phyloP scores from a whole-genome alignment of 2,329 filamentous ascomycete genomes.

The Teratosphaeria gauchensis region DNA sequence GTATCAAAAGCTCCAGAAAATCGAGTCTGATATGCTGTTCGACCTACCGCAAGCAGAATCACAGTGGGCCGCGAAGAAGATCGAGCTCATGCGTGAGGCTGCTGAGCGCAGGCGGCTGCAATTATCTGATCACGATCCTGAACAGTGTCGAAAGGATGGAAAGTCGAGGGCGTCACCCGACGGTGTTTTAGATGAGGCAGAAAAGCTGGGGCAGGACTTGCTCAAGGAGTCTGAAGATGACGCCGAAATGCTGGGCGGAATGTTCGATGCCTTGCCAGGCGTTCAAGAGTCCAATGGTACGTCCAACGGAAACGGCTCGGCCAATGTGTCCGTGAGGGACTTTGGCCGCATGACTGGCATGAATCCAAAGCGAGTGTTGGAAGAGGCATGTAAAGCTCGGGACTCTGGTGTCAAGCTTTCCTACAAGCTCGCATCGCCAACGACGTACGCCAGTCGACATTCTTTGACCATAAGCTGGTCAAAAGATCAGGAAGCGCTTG shows the following conservation, averaged over 20 bases:
- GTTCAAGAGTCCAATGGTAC: slow-evolving; percentile 7
- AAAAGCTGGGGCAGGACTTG: not conserved
- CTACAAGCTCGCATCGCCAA: slow-evolving; percentile 62
- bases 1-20: slow-evolving; percentile 62
- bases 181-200: not conserved
- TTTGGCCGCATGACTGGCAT: slow-evolving; percentile 78
- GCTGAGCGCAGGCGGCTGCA: slow-evolving; percentile 25
- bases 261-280: slow-evolving; percentile 40
- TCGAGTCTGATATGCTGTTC: slow-evolving; percentile 55
- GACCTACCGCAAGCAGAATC: slow-evolving; percentile 38
- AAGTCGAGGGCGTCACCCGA: not conserved
- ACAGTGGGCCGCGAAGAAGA: slow-evolving; percentile 36
- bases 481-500: slow-evolving; percentile 53
- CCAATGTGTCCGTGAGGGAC: slow-evolving; percentile 55
- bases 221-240: slow-evolving; percentile 38
- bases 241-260: slow-evolving; percentile 45
- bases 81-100: slow-evolving; percentile 32
- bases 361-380: slow-evolving; percentile 64
- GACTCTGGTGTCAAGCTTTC: slow-evolving; percentile 59
- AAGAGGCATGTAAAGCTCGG: slow-evolving; percentile 79
- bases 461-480: slow-evolving; percentile 68
- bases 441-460: slow-evolving; percentile 66
- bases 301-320: slow-evolving; percentile 7
- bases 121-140: slow-evolving; percentile 7
- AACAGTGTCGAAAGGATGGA: not conserved